Evolutionary conservation across 768 basidiomycete genomes (phyloP).

Genomic region (Lactarius trivialis): DNA sequence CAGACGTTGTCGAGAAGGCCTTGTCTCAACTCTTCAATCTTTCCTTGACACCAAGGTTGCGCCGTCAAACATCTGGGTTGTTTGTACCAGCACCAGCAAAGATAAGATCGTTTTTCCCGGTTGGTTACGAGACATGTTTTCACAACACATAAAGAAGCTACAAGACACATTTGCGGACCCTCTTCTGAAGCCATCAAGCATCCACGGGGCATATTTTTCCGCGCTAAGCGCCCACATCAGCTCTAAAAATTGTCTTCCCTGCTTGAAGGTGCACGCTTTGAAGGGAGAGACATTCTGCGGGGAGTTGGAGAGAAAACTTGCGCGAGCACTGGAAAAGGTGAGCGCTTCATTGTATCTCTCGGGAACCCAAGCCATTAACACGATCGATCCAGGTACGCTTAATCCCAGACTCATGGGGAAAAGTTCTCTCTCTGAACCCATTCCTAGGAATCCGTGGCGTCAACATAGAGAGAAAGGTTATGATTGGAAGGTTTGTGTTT

Average conservation of each 20-base stretch:
- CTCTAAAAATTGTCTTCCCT: neutral
- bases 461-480: neutral
- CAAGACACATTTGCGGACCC: neutral
- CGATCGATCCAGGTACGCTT: neutral
- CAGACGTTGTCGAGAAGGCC: neutral
- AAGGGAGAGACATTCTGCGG: neutral
- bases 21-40: neutral
- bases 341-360: neutral
- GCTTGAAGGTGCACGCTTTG: neutral
- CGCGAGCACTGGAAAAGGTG: neutral
- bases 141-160: neutral
- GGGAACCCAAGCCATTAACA: too few species aligned
- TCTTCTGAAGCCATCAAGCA: neutral
- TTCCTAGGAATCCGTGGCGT: neutral
- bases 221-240: neutral
- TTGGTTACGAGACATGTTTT: slow-evolving; percentile 16
- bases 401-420: neutral
- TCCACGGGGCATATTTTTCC: neutral
- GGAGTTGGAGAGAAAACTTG: neutral
- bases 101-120: neutral
- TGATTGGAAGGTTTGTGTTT: neutral
- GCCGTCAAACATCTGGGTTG: neutral
- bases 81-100: neutral
- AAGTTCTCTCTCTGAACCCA: neutral
- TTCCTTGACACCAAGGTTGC: neutral